A percentile compares a stretch with the other conserved stretches of the same genome.
phyloP scores from a whole-genome alignment of 345 rosid species.

The Syzygium grande region DNA sequence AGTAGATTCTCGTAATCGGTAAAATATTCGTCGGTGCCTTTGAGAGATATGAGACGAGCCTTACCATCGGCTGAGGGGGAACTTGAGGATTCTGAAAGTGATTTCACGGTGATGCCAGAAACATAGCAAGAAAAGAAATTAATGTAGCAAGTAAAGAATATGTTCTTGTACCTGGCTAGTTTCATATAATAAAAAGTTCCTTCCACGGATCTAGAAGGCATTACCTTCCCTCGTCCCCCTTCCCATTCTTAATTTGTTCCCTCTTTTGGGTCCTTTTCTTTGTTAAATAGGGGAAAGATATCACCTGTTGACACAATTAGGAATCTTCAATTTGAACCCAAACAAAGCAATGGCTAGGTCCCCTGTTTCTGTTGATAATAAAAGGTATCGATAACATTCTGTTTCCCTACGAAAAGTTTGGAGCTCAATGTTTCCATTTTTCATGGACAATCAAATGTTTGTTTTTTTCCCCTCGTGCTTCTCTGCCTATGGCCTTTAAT shows the following conservation, averaged over 20 bases:
- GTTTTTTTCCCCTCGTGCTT: neutral
- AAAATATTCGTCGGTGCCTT: neutral
- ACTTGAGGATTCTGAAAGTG: fast-evolving
- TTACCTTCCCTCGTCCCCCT: neutral
- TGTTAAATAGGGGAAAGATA: neutral
- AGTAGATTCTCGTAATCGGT: fast-evolving
- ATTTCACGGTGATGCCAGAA: neutral
- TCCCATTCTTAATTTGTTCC: neutral
- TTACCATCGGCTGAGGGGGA: fast-evolving
- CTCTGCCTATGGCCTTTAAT: neutral
- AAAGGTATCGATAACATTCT: neutral
- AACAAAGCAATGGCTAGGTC: neutral
- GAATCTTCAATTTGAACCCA: neutral
- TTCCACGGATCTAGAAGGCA: neutral
- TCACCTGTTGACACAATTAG: neutral
- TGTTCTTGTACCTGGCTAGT: neutral
- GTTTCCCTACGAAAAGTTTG: neutral
- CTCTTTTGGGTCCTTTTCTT: neutral
- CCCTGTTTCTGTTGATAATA: neutral
- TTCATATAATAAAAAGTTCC: neutral
- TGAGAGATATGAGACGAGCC: neutral
- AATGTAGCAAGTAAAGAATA: neutral
- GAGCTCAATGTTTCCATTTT: neutral
- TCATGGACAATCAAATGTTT: neutral
- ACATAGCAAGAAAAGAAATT: neutral